Evolutionary conservation across 441 rosid genomes (phyloP), one percentile per base, ranked within the genome.

Genomic region (Erodium texanum): DNA sequence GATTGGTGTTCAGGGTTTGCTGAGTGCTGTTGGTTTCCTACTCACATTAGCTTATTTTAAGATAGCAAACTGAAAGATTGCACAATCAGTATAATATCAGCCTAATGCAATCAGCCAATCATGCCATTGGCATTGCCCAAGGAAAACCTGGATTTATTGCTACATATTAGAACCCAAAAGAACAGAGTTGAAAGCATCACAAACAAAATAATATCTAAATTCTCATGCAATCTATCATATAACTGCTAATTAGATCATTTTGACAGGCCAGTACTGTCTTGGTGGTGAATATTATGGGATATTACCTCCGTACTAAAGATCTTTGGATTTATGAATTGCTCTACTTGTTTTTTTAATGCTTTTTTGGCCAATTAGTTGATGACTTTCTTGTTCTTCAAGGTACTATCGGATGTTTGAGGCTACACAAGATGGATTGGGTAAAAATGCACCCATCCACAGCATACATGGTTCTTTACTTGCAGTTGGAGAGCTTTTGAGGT

Each of bases 391-490:
- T 43, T 43, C 14, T 43, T 77, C 66, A 71, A 92, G 99, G 99
- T 95, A 95, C 74, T 92, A 95, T 79, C 86, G 91, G 52, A 92
- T 95, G 98, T 95, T 95, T 90, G 97, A 92, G 87, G 97, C 97
- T 76, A 95, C 99, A 18, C 98, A 95, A 78, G 98, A 89, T 82
- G 99, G 99, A 56, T 82, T 95, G 83, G 95, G 92, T 52, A 89
- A 77, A 83, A 90, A 95, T 85, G 96, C 98, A 76, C 92, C 99
- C 64, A 85, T 92, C 68, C 97, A 95, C 78, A 95, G 99, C 77
- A 93, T 95, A 73, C 99, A 95, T 81, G 99, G 99, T 74, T 95
- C 99, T 64, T 81, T 95, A 74, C 99, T 95, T 75, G 99, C 99
- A 15, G 98, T 95, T 68, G 99, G 99, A 71, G 99, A 95, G 86